Base-by-base conservation (phyloP, 495 filamentous ascomycete genomes). In the Cercophora newfieldiana region DNA sequence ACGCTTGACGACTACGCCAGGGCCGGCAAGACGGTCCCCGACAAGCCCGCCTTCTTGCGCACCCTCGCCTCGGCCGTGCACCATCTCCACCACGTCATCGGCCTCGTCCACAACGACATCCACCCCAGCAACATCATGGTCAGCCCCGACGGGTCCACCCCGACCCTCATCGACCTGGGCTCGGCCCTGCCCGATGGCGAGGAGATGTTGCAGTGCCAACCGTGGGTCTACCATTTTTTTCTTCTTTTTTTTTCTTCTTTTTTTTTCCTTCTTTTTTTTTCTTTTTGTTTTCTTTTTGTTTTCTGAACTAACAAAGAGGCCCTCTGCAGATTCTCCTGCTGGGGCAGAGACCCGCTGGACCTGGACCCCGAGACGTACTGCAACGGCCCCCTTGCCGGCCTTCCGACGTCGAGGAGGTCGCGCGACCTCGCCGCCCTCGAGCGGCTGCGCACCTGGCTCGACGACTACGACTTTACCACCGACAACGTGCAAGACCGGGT, bases 81-180 rank as follows among this genome's bases (percentile, higher is more conserved):
- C 49, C 49, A 53, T n/a, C 49, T 53, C 49, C 49, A 53, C 49
- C 19, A 53, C 49, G 49, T 53, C 18, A 7, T 22, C 49, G 49
- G 49, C 49, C 49, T 53, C 49, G 49, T 19, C 49, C 49, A 53
- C n/a, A 53, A 53, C n/a, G 49, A 53, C 24, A 53, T 53, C 3
- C 49, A 53, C 6, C 49, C 18, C n/a, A 22, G 1, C 49, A 53
- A 53, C 49, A 53, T 53, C 49, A 53, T 53, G 49, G 49, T 53
- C 18, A 53, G 49, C 19, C 49, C 49, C 49, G 49, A 53, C 19
- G 49, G 49, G 10, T 22, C 49, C 49, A 53, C 49, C 5, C 49
- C 49, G 8, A 53, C 49, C 19, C 49, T 53, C 18, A 53, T 53
- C 49, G 49, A 53, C 49, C 3, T 53, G 24, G 49, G 49, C 49